phyloP scores from a whole-genome alignment of 192 early-diverging fungal genomes.

The Linnemannia exigua region DNA sequence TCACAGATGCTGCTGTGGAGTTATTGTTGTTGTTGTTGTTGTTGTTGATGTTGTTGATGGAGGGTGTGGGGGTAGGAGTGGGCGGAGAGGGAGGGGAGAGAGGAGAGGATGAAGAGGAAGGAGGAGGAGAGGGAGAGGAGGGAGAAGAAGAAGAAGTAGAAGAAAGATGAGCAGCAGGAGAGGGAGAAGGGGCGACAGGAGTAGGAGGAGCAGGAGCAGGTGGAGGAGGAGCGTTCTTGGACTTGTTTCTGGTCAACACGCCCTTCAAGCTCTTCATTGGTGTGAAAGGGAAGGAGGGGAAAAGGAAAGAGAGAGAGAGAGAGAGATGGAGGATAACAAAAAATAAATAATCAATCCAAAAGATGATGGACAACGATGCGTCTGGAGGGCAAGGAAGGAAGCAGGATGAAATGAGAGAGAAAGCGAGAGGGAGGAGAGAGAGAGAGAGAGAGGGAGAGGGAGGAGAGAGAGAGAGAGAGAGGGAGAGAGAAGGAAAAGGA shows the following conservation, averaged over 20 bases:
- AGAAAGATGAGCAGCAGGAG: background rate
- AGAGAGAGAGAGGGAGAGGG: background rate
- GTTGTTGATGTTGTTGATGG: background rate
- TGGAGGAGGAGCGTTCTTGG: conserved; percentile 25
- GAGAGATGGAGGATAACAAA: background rate
- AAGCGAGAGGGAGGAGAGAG: background rate
- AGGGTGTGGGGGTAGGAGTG: background rate
- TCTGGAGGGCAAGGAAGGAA: background rate
- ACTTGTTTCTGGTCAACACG: conserved; percentile 52
- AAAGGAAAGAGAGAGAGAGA: conserved; percentile 1
- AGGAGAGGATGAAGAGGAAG: background rate
- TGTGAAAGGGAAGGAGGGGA: background rate
- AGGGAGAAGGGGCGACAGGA: background rate
- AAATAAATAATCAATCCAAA: background rate
- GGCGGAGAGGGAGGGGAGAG: background rate
- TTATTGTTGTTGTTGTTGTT: background rate
- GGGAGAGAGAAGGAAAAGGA: background rate
- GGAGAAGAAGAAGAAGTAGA: conserved; percentile 9
- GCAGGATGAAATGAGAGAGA: background rate
- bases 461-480: background rate
- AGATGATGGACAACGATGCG: too few relatives aligned
- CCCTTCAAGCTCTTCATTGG: conserved; percentile 57
- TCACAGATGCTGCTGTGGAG: background rate
- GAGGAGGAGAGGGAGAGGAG: background rate
- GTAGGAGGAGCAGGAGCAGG: background rate